phyloP scores from a whole-genome alignment of 768 basidiomycete species.

The Agrocybe praecox region DNA sequence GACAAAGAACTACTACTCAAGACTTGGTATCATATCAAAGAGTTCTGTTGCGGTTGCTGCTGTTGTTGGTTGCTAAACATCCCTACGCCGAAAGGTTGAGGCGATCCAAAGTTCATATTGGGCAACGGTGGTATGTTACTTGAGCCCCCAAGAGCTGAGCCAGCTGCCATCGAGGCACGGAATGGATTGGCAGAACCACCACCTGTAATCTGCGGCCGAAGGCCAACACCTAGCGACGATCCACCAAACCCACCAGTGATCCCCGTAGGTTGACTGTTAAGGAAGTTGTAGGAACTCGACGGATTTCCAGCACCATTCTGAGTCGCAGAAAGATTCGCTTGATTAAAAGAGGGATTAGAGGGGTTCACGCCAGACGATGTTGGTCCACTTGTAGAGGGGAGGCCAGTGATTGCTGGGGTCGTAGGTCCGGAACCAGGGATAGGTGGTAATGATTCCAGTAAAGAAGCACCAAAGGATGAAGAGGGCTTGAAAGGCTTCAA shows the following conservation, averaged over 20 bases:
- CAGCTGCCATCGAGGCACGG: conserved; percentile 57
- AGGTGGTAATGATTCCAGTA: conserved; percentile 75
- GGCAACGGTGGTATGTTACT: conserved; percentile 18
- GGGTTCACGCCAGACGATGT: conserved; percentile 11
- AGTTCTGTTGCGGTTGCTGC: conserved; percentile 21
- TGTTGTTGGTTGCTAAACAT: conserved; percentile 16
- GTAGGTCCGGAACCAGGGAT: conserved; percentile 61
- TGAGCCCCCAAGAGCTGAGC: conserved; percentile 13
- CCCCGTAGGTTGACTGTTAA: conserved; percentile 46
- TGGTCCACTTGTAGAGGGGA: conserved; percentile 20
- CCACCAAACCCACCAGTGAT: conserved; percentile 39
- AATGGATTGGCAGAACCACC: conserved; percentile 67
- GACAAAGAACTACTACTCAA: conserved; percentile 10
- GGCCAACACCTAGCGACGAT: conserved; percentile 47
- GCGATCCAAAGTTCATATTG: conserved; percentile 2
- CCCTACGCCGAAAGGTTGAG: conserved; percentile 14
- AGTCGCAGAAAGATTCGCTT: conserved; percentile 1
- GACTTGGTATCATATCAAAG: conserved; percentile 18
- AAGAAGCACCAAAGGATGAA: conserved; percentile 75
- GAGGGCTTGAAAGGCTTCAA: conserved; percentile 84
- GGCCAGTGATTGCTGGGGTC: conserved; percentile 43
- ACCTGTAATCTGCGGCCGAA: conserved; percentile 67
- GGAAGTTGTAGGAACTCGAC: conserved; percentile 18
- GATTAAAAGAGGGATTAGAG: not conserved
- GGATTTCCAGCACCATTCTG: conserved; percentile 1